Base-by-base conservation (phyloP, 805 yeast genomes). In the Candida nonsorbophila region DNA sequence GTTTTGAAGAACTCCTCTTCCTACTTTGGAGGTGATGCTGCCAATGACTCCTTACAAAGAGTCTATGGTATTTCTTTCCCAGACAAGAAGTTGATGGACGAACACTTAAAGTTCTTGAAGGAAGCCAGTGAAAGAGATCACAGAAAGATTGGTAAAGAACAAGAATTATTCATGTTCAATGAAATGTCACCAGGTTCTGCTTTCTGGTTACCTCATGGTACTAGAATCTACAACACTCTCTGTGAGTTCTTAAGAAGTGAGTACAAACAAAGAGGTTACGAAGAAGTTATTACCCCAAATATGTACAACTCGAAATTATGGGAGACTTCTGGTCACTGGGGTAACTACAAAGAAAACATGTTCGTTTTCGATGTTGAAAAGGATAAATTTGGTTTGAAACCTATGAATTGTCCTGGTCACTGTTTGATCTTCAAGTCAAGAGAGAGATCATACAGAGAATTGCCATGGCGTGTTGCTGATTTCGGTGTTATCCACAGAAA, bases 271-370 rank as follows among this genome's bases (percentile, higher is more conserved):
- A 82, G 98, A 62, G 97, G 97, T 22, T 92, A 84, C 60, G 96
- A 92, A 41, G 99, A 92, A 69, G 98, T 92, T 43, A 90, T 92
- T 56, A 88, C 98, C 38, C 99, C 99, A 51, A 92, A 92, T 69
- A 92, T 92, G 97, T 92, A 76, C 76, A 90, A 88, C 69, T 67
- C 97, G 38, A 90, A 90, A 63, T 73, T 92, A 50, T 92, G 99
- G 99, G 95, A 90, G 69, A 84, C 92, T 32, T 88, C 97, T 8
- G 98, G 98, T 44, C 98, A 92, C 63, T 92, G 97, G 98, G 94
- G 74, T 25, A 92, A 92, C 67, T 92, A 92, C 65, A 82, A 86
- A 58, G 98, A 92, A 58, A 86, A 92, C 61, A 92, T 92, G 98
- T 92, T 92, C 55, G 69, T 94, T 7, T 85, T 92, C 49, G 96